Conservation (phyloP, 73 alveolate genomes). For the Tetrahymena malaccensis region DNA sequence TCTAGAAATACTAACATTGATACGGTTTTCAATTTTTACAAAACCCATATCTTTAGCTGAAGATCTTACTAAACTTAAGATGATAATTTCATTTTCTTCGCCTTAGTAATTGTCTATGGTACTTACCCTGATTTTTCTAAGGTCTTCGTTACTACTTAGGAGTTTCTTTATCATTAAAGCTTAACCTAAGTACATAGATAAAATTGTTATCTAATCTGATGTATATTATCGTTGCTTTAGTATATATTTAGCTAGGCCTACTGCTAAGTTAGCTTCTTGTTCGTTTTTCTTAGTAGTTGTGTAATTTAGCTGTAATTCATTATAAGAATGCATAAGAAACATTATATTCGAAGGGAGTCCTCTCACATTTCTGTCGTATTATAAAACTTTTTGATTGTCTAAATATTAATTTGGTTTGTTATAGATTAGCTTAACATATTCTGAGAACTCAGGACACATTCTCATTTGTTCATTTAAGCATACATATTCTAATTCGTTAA, state of each 20-base stretch:
- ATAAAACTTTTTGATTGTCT: constrained; percentile 1
- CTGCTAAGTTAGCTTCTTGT: constrained; percentile 61
- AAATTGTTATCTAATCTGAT: constrained; percentile 52
- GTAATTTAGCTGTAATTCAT: constrained; percentile 49
- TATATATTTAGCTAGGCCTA: constrained; percentile 55
- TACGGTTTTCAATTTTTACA: constrained; percentile 67
- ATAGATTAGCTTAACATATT: constrained; percentile 68
- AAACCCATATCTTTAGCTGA: constrained; percentile 63
- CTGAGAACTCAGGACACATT: constrained; percentile 76
- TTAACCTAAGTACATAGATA: constrained; percentile 71
- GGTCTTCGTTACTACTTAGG: not conserved
- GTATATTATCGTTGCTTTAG: constrained; percentile 41
- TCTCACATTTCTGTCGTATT: constrained; percentile 34
- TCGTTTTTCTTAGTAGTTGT: constrained; percentile 58
- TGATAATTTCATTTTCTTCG: constrained; percentile 83
- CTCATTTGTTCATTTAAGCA: constrained; percentile 71
- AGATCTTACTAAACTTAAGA: constrained; percentile 72
- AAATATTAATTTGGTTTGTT: constrained; percentile 43
- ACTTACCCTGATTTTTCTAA: constrained; percentile 42
- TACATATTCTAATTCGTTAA: constrained; percentile 40
- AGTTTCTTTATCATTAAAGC: constrained; percentile 41
- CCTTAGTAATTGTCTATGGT: constrained; percentile 88
- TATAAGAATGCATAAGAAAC: constrained; percentile 60
- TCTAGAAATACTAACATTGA: constrained; percentile 84
- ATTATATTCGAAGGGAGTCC: constrained; percentile 56